Conservation (phyloP, 73 alveolate genomes). For the Paramecium octaurelia region DNA sequence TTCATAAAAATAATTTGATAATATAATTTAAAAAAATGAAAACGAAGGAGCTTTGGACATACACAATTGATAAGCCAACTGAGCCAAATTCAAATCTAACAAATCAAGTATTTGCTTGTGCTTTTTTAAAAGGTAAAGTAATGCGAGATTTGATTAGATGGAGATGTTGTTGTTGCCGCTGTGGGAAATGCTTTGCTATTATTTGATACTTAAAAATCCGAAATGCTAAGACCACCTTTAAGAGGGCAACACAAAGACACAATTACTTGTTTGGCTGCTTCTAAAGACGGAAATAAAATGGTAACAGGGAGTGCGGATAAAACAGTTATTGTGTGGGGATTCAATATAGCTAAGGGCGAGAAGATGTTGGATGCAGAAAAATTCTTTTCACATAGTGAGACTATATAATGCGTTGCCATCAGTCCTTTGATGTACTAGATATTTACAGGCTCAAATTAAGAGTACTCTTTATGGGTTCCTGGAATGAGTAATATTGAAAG, state of each 20-base stretch:
- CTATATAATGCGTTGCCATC: constrained; percentile 32
- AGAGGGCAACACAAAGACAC: constrained; percentile 39
- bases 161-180: constrained; percentile 45
- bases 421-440: constrained; percentile 49
- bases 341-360: background rate
- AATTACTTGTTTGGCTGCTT: background rate
- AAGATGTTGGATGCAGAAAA: constrained; percentile 45
- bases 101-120: constrained; percentile 33
- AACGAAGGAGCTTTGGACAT: background rate
- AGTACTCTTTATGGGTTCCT: constrained; percentile 54
- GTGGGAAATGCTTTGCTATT: constrained; percentile 57
- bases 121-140: background rate
- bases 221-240: constrained; percentile 9
- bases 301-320: constrained; percentile 51
- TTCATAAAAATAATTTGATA: background rate
- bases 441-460: constrained; percentile 42
- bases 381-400: constrained; percentile 37
- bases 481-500: constrained; percentile 39
- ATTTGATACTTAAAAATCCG: background rate
- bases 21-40: background rate
- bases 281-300: constrained; percentile 15
- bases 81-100: constrained; percentile 16
- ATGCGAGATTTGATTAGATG: constrained; percentile 22
- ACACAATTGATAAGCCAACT: background rate
- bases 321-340: constrained; percentile 51